Evolutionary conservation across 176 grass and related monocot species (phyloP).

Genomic region (Tillandsia leiboldiana): DNA sequence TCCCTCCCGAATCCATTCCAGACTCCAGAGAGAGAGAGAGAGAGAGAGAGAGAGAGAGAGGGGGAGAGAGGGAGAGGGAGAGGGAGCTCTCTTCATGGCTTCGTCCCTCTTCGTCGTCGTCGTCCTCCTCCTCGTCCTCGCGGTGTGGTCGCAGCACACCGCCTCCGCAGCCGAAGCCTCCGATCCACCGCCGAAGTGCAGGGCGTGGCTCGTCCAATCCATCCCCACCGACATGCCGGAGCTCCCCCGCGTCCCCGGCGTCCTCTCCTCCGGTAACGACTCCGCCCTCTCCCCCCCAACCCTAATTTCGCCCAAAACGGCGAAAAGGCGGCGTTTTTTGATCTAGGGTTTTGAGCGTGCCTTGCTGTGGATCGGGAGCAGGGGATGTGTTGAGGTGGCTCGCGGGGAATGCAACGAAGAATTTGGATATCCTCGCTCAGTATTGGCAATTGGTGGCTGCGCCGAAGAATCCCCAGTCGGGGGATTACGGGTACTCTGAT

Average conservation of each 20-base stretch:
- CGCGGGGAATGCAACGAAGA: conserved; percentile 65
- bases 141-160: background rate
- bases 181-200: conserved; percentile 27
- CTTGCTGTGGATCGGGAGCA: conserved; percentile 3
- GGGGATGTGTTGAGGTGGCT: conserved; percentile 82
- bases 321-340: background rate
- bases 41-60: too few relatives aligned
- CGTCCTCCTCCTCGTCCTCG: conserved; percentile 5
- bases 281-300: background rate
- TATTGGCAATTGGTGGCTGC: conserved; percentile 77
- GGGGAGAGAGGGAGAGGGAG: too few relatives aligned
- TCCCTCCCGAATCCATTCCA: too few relatives aligned
- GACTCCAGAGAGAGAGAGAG: too few relatives aligned
- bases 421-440: conserved; percentile 65
- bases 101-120: background rate
- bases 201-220: conserved; percentile 91
- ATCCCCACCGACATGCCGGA: conserved; percentile 91
- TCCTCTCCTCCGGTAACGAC: conserved; percentile 61
- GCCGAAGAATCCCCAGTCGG: conserved; percentile 50
- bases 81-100: too few relatives aligned
- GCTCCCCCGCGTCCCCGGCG: conserved; percentile 66
- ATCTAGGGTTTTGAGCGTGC: background rate
- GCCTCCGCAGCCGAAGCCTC: background rate
- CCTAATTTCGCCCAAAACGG: background rate
- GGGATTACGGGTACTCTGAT: conserved; percentile 65